These are phyloP conservation scores for Echium plantagineum DNA, from an alignment of 257 asterid species.

Conservation along the genomic window DNA sequence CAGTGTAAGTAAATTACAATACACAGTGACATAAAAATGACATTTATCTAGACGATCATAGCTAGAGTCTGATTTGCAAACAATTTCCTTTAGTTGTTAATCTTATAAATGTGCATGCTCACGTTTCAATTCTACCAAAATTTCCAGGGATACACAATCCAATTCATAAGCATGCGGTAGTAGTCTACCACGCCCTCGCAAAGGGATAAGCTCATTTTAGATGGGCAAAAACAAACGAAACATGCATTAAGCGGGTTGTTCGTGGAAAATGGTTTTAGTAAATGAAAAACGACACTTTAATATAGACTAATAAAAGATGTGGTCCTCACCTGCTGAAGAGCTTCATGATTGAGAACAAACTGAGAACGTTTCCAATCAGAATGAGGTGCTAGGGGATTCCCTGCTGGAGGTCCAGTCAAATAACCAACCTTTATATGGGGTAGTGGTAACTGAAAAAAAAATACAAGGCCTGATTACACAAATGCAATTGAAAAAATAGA, in stretches of 20 bases:
- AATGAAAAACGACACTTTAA: background rate
- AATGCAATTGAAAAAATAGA: background rate
- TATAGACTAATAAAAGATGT: background rate
- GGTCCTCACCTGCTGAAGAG: slow-evolving; percentile 74
- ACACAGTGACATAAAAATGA: too few species aligned
- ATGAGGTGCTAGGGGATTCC: slow-evolving; percentile 86
- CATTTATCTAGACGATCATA: too few species aligned
- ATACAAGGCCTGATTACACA: background rate
- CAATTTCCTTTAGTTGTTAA: background rate
- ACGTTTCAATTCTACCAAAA: too few species aligned
- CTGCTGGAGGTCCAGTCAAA: slow-evolving; percentile 85
- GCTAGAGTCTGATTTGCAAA: too few species aligned
- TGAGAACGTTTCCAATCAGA: slow-evolving; percentile 82
- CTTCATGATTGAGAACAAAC: slow-evolving; percentile 82
- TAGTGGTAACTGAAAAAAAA: slow-evolving; percentile 67
- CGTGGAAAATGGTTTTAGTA: background rate
- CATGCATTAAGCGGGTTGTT: background rate
- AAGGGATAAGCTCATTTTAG: too few species aligned
- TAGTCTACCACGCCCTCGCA: background rate
- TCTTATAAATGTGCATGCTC: background rate
- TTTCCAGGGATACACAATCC: too few species aligned
- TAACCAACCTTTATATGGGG: slow-evolving; percentile 90
- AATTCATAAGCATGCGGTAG: background rate
- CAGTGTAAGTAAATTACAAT: background rate
- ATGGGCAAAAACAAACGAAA: too few species aligned